phyloP scores from a whole-genome alignment of 2,329 filamentous ascomycete species.

The Pseudogymnoascus sp. region DNA sequence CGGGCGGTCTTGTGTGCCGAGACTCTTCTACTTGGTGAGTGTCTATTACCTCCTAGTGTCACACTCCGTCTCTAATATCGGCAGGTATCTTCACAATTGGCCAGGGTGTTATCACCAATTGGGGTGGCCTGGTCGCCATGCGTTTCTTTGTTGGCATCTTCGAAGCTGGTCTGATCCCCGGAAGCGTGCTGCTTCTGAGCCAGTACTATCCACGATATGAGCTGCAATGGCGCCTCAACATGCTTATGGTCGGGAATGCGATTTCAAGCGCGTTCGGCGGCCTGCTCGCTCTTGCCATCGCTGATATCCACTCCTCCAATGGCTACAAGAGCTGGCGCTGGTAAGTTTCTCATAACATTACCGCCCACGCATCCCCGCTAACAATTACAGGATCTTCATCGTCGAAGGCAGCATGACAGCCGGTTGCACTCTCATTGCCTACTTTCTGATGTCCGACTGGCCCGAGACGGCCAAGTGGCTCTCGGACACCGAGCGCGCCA shows the following conservation, averaged over 20 bases:
- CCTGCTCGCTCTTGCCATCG: slow-evolving; percentile 19
- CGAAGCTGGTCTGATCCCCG: slow-evolving; percentile 33
- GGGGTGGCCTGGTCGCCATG: slow-evolving; percentile 25
- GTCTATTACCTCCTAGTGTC: slow-evolving; percentile 27
- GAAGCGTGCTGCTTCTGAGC: slow-evolving; percentile 32
- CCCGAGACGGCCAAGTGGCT: slow-evolving; percentile 14
- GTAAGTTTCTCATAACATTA: slow-evolving; percentile 23
- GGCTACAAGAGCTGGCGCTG: slow-evolving; percentile 53
- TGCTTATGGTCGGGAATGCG: slow-evolving; percentile 37
- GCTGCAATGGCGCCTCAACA: slow-evolving; percentile 38
- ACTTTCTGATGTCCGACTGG: slow-evolving; percentile 24
- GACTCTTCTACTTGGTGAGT: slow-evolving; percentile 32
- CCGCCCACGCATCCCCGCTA: slow-evolving; percentile 11
- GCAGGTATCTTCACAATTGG: slow-evolving; percentile 29
- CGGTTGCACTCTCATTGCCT: slow-evolving; percentile 34
- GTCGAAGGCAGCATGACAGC: slow-evolving; percentile 40
- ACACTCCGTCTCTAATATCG: not conserved
- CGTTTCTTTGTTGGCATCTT: slow-evolving; percentile 31
- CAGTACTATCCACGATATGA: slow-evolving; percentile 42
- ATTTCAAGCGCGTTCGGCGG: slow-evolving; percentile 14
- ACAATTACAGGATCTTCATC: slow-evolving; percentile 42
- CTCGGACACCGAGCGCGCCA: slow-evolving; percentile 32
- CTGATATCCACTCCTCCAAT: slow-evolving; percentile 62
- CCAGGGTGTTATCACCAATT: slow-evolving; percentile 27
- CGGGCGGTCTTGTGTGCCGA: slow-evolving; percentile 13